Evolutionary conservation across 495 filamentous ascomycete genomes (phyloP).

Genomic region (Hypoxylon cercidicola): DNA sequence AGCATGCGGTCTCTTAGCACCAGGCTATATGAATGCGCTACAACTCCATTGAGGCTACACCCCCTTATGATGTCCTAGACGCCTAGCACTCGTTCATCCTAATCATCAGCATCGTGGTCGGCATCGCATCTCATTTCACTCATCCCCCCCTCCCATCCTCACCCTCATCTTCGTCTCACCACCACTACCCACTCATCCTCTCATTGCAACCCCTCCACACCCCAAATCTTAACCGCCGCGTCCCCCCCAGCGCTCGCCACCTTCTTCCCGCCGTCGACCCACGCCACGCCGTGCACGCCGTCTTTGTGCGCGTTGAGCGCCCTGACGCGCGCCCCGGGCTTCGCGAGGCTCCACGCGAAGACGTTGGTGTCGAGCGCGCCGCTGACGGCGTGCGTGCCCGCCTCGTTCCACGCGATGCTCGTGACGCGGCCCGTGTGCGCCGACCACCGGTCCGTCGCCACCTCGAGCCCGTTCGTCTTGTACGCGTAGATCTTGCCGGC

Average conservation of each 20-base stretch:
- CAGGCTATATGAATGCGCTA: background rate
- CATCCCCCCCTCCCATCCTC: no score
- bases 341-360: conserved; percentile 87
- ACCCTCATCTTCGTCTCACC: no score
- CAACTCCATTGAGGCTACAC: background rate
- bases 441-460: conserved; percentile 84
- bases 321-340: conserved; percentile 83
- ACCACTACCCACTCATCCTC: background rate
- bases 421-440: conserved; percentile 90
- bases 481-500: conserved; percentile 87
- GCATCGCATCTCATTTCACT: background rate
- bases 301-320: conserved; percentile 91
- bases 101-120: background rate
- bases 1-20: conserved; percentile 3
- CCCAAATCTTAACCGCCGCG: conserved; percentile 91
- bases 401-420: conserved; percentile 81
- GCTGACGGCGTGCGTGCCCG: conserved; percentile 80
- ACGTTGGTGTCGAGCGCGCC: conserved; percentile 90
- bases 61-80: background rate
- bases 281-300: conserved; percentile 87
- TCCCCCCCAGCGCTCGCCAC: conserved; percentile 85
- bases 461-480: conserved; percentile 65
- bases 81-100: background rate
- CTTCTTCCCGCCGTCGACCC: conserved; percentile 75
- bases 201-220: conserved; percentile 71